Evolutionary conservation across 1,284 basidiomycete species (phyloP).

Genomic region (Vanrija sp.): DNA sequence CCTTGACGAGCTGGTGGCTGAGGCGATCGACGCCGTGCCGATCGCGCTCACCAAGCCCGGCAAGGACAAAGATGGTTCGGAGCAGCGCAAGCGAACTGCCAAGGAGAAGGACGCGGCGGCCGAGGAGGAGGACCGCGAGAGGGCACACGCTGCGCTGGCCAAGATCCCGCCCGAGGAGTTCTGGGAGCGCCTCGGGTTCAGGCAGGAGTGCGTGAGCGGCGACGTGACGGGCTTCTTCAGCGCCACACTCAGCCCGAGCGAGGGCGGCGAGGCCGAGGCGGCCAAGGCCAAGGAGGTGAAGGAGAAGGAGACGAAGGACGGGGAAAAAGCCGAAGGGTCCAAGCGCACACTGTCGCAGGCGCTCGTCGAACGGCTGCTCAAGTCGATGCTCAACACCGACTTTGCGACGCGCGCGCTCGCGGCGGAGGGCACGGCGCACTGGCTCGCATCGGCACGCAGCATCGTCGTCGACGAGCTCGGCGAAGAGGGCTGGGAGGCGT

Average conservation of each 20-base stretch:
- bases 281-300: neutral
- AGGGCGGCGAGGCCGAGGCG: neutral
- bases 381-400: constrained; percentile 68
- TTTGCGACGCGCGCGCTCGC: constrained; percentile 66
- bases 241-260: constrained; percentile 6
- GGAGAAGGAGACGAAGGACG: neutral
- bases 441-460: constrained; percentile 59
- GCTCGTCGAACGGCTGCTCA: constrained; percentile 64
- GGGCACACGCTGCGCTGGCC: constrained; percentile 47
- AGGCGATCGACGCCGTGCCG: constrained; percentile 46
- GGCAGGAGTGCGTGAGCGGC: constrained; percentile 82
- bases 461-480: constrained; percentile 41
- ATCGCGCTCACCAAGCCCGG: constrained; percentile 52
- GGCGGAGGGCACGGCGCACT: constrained; percentile 62
- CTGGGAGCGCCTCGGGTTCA: constrained; percentile 90
- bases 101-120: constrained; percentile 37
- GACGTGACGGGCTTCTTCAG: constrained; percentile 87
- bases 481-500: constrained; percentile 22
- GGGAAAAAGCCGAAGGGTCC: neutral
- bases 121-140: constrained; percentile 45
- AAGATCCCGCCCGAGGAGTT: constrained; percentile 63
- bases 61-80: constrained; percentile 7
- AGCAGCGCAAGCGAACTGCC: constrained; percentile 22
- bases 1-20: constrained; percentile 68
- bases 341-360: constrained; percentile 56